Base-by-base conservation (phyloP, 2,329 filamentous ascomycete genomes). In the Kalmusia sp. region DNA sequence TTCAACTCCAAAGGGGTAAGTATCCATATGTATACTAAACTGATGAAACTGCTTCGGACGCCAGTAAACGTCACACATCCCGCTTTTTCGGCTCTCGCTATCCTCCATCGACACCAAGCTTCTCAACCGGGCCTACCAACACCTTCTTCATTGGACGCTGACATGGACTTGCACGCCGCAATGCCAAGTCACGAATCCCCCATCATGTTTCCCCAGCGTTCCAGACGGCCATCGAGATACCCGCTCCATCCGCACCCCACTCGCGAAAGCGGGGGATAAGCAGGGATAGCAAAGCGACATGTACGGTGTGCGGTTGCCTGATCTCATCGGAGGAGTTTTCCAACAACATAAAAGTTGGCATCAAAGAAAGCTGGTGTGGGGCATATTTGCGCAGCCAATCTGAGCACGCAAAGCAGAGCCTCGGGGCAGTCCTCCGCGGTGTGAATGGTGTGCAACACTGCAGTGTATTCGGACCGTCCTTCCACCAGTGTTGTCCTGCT, bases 191-290 rank as follows among this genome's bases (percentile, higher is more conserved):
- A 28, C 39, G 11, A 3, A 12, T 24, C 12, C 24, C 24, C 11
- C 24, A 15, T 38, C 35, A 11, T 12, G 24, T 6, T n/a, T n/a
- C n/a, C n/a, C n/a, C n/a, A n/a, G 4, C 12, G 34, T 37, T 37
- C n/a, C 6, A 37, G 39, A 14, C 24, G 27, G 9, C 24, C 24
- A 28, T 39, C n/a, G 35, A 21, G 34, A 17, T 25, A 24, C 45
- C 19, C 45, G 35, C 34, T 49, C 28, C 25, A 39, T 40, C 34
- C 34, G 37, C 46, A 33, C 37, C 27, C 46, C 46, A 40, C 46
- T 25, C 34, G 33, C 19, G 35, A 30, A 40, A 49, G 46, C 46
- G 46, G 46, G 46, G 46, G 33, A 40, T 4, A 21, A 19, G 11
- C 46, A 40, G 46, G 37, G 46, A 24, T 40, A 17, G 6, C 14